Conservation (phyloP, 805 yeast species). For the Yarrowia sp. region DNA sequence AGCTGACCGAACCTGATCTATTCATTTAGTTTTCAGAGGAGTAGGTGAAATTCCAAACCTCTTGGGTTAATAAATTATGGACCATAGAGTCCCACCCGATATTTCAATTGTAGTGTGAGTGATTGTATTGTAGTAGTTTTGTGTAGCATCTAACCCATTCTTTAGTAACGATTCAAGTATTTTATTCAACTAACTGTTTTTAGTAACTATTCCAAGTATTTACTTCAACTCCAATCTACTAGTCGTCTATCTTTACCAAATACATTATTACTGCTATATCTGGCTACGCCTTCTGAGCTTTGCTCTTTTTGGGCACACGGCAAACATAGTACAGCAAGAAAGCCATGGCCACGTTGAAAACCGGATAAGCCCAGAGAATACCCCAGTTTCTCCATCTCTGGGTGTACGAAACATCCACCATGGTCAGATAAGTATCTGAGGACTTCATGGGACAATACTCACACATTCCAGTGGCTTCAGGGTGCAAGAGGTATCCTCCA, state of each 20-base stretch:
- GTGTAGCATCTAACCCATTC: no score
- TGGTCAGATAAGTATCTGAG: conserved; percentile 67
- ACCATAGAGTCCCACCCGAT: conserved; percentile 4
- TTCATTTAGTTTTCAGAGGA: conserved; percentile 4
- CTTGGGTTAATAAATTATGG: conserved; percentile 6
- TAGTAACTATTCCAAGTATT: no score
- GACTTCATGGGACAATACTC: conserved; percentile 62
- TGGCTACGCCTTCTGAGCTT: conserved; percentile 1
- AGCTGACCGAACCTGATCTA: conserved; percentile 3
- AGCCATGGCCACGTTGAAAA: conserved; percentile 56
- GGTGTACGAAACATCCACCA: conserved; percentile 47
- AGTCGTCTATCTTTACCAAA: background rate
- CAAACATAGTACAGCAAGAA: conserved; percentile 64
- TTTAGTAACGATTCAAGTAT: no score
- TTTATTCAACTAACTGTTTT: no score
- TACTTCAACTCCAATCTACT: no score
- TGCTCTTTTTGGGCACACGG: conserved; percentile 63
- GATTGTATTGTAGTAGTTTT: no score
- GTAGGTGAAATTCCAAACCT: conserved; percentile 10
- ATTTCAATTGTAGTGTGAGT: background rate
- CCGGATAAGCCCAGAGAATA: conserved; percentile 58
- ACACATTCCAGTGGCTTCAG: conserved; percentile 60
- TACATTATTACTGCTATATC: background rate
- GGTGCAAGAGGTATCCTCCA: conserved; percentile 56
- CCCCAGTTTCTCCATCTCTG: conserved; percentile 67